phyloP scores from a whole-genome alignment of 2,329 filamentous ascomycete genomes.

The Trichoderma sp. region DNA sequence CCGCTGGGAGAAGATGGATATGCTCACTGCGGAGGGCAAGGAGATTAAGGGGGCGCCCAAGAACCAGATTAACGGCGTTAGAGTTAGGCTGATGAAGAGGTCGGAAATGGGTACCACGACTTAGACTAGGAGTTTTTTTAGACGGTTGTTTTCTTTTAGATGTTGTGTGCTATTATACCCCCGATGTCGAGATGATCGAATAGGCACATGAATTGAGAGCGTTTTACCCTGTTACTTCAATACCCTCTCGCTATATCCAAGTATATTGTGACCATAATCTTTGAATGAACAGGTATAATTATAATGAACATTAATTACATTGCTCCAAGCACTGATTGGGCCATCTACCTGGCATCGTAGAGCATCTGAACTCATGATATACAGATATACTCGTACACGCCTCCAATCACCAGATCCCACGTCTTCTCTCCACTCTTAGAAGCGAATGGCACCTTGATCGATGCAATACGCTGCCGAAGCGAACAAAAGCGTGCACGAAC shows the following conservation, averaged over 20 bases:
- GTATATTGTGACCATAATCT: not conserved
- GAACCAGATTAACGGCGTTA: slow-evolving; percentile 15
- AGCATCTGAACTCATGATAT: not conserved
- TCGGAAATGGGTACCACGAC: not conserved
- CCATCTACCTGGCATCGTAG: not conserved
- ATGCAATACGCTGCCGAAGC: not conserved
- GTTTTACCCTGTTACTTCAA: not conserved
- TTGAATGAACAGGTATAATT: not conserved
- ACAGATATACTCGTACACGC: not conserved
- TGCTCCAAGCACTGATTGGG: not conserved
- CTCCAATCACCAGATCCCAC: slow-evolving; percentile 8
- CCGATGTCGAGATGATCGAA: not conserved
- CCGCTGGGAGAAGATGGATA: not conserved
- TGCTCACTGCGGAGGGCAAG: not conserved
- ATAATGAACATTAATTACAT: not conserved
- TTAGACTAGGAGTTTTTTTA: not conserved
- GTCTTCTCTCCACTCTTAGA: not conserved
- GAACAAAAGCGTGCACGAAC: not conserved
- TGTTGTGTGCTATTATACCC: not conserved
- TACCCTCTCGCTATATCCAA: not conserved
- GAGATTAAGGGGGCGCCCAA: not conserved
- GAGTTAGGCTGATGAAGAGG: slow-evolving; percentile 7
- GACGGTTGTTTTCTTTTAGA: not conserved
- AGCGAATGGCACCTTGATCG: not conserved
- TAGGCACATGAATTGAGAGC: not conserved